phyloP scores from a whole-genome alignment of 176 grass and related monocot species.

The Oryza rufipogon region DNA sequence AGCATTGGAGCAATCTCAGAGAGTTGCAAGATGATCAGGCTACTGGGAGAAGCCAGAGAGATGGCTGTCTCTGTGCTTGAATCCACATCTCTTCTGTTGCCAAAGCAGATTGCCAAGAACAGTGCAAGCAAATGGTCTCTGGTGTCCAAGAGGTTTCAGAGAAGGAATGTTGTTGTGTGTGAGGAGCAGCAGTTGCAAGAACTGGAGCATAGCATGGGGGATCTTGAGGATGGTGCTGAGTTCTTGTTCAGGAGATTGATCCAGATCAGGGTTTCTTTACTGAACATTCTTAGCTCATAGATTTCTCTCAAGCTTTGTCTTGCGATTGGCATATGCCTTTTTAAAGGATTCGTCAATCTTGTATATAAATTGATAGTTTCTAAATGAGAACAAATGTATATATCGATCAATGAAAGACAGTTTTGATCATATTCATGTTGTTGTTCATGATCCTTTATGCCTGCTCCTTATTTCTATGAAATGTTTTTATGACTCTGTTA shows the following conservation, averaged over 20 bases:
- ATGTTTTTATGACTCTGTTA: background rate
- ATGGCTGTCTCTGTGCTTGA: slow-evolving; percentile 36
- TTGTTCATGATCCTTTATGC: background rate
- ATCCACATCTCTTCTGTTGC: slow-evolving; percentile 12
- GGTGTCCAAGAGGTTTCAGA: slow-evolving; percentile 50
- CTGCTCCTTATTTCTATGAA: background rate
- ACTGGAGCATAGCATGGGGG: slow-evolving; percentile 43
- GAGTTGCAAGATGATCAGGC: slow-evolving; percentile 7
- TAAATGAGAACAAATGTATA: slow-evolving; percentile 23
- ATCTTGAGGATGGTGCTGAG: slow-evolving; percentile 36
- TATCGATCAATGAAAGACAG: background rate
- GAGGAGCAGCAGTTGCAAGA: slow-evolving; percentile 45
- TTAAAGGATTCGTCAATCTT: slow-evolving; percentile 4
- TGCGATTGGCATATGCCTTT: background rate
- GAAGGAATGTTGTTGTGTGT: slow-evolving; percentile 32
- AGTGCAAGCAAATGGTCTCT: slow-evolving; percentile 50
- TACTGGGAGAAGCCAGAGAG: slow-evolving; percentile 44
- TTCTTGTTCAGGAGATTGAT: slow-evolving; percentile 49
- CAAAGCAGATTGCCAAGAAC: slow-evolving; percentile 10
- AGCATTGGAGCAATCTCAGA: background rate
- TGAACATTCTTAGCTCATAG: slow-evolving; percentile 55
- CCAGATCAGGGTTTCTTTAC: slow-evolving; percentile 49
- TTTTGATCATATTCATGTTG: slow-evolving; percentile 24
- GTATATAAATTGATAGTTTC: background rate
- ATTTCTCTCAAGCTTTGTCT: background rate